Evolutionary conservation across 345 rosid genomes (phyloP).

Genomic region (Syzygium aromaticum): DNA sequence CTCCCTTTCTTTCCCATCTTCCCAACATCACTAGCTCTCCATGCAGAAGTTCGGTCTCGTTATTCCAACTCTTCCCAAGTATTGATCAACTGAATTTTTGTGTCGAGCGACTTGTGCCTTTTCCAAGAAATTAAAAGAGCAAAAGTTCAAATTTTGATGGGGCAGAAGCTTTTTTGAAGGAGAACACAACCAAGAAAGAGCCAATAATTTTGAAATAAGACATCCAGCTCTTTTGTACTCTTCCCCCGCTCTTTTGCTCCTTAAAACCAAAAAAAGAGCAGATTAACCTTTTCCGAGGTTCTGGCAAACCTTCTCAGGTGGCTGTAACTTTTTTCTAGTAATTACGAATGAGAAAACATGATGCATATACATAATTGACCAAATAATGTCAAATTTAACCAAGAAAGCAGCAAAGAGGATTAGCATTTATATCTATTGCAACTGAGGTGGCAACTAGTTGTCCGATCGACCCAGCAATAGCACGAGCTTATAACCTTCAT

Average conservation of each 20-base stretch:
- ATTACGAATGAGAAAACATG: not conserved
- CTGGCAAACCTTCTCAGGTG: not conserved
- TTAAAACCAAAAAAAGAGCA: not conserved
- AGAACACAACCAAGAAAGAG: not conserved
- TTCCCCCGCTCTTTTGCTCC: not conserved
- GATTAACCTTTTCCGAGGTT: not conserved
- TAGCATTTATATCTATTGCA: not conserved
- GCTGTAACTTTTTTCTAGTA: not conserved
- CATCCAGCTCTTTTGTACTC: not conserved
- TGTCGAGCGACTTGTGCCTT: not conserved
- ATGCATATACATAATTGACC: not conserved
- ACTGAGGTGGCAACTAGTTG: not conserved
- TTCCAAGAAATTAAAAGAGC: not conserved
- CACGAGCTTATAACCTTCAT: not conserved
- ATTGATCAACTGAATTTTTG: not conserved
- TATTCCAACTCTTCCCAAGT: not conserved
- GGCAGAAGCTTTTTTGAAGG: not conserved
- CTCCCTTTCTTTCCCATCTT: conserved; percentile 92
- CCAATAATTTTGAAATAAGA: not conserved
- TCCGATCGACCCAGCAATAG: not conserved
- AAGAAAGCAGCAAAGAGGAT: not conserved
- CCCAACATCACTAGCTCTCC: conserved; percentile 48
- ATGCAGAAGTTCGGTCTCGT: conserved; percentile 6
- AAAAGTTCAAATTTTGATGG: not conserved
- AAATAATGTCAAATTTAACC: not conserved